Evolutionary conservation across 1,284 basidiomycete species (phyloP).

Genomic region (Ganoderma meredithae): DNA sequence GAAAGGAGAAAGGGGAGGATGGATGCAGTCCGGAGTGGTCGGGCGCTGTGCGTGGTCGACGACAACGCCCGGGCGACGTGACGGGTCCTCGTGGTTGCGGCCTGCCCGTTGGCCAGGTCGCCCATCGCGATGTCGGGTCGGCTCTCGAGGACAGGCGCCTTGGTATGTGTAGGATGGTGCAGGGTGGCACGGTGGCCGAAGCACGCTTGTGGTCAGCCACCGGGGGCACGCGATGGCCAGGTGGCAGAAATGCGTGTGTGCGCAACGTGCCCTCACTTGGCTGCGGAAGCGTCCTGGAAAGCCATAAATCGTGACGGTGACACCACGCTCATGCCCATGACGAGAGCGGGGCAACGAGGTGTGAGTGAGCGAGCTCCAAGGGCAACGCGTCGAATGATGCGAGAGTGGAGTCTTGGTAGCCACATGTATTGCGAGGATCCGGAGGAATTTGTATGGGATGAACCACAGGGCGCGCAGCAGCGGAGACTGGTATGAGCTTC

Average conservation of each 20-base stretch:
- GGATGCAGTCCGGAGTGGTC: neutral
- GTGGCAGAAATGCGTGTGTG: slow-evolving; percentile 10
- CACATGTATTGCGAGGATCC: slow-evolving; percentile 2
- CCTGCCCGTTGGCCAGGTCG: neutral
- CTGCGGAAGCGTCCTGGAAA: slow-evolving; percentile 7
- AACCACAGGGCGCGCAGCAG: slow-evolving; percentile 12
- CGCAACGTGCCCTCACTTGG: slow-evolving; percentile 12
- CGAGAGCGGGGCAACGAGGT: neutral
- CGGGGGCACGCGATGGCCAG: neutral
- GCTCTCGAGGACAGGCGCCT: neutral
- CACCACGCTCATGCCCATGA: neutral
- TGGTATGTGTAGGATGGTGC: neutral
- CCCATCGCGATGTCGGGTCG: slow-evolving; percentile 5
- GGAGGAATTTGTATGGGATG: neutral
- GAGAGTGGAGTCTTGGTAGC: neutral
- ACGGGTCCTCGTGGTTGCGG: slow-evolving; percentile 15
- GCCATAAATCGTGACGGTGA: neutral
- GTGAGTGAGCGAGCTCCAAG: neutral
- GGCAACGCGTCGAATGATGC: neutral
- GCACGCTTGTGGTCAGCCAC: neutral
- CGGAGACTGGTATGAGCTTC: slow-evolving; percentile 17
- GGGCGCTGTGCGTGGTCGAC: neutral
- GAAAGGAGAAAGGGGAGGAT: no score
- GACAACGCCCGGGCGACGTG: neutral
- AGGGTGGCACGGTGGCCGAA: neutral